phyloP scores from a whole-genome alignment of 768 basidiomycete species.

The Kwoniella mangroviensis region DNA sequence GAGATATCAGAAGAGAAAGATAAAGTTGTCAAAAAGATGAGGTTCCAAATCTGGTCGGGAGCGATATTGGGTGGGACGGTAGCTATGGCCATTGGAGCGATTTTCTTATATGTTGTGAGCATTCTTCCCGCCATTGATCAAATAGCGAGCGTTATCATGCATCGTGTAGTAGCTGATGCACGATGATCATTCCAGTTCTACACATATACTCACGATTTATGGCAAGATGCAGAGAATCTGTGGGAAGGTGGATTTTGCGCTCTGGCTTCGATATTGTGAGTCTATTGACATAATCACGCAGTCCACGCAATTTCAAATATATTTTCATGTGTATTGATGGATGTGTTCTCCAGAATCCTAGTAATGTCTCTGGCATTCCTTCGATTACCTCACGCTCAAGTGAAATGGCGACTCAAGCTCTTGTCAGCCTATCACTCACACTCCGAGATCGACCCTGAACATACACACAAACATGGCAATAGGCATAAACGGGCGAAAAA shows the following conservation, averaged over 20 bases:
- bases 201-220: conserved; percentile 82
- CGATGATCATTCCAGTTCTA: conserved; percentile 66
- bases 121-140: too few species aligned
- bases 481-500: conserved; percentile 13
- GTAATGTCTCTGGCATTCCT: conserved; percentile 68
- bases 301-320: too few species aligned
- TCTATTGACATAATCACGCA: too few species aligned
- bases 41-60: conserved; percentile 67
- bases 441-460: conserved; percentile 12
- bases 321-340: too few species aligned
- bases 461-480: not conserved
- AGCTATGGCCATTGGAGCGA: conserved; percentile 79
- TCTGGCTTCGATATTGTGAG: conserved; percentile 37
- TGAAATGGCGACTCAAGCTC: conserved; percentile 88
- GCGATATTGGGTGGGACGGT: conserved; percentile 71
- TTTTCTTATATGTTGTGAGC: conserved; percentile 74
- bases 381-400: conserved; percentile 85
- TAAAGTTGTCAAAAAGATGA: conserved; percentile 31
- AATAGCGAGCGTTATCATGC: not conserved
- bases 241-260: conserved; percentile 77
- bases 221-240: conserved; percentile 76
- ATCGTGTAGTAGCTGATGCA: not conserved
- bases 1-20: conserved; percentile 29
- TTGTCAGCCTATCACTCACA: conserved; percentile 67
- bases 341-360: conserved; percentile 27